Evolutionary conservation across 2,329 filamentous ascomycete genomes (phyloP).

Genomic region (Botrytis porri): DNA sequence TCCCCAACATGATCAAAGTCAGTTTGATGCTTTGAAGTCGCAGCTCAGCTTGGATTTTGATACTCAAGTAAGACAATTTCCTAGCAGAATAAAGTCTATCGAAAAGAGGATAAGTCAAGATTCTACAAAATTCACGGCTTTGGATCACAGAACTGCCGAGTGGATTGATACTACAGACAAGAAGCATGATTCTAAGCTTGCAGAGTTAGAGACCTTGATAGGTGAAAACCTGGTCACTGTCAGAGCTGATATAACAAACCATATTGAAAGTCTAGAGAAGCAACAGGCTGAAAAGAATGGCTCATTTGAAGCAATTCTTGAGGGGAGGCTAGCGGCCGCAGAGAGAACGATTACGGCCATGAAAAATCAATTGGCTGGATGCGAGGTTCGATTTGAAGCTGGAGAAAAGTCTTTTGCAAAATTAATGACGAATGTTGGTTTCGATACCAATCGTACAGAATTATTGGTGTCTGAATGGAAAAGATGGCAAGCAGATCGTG

Average conservation of each 20-base stretch:
- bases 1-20: not conserved
- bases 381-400: not conserved
- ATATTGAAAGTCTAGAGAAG: not conserved
- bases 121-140: slow-evolving; percentile 8
- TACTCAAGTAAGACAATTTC: not conserved
- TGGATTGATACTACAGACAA: slow-evolving; percentile 6
- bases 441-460: not conserved
- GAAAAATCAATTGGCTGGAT: not conserved
- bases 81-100: not conserved
- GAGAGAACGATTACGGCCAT: not conserved
- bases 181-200: not conserved
- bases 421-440: not conserved
- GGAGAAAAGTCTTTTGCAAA: not conserved
- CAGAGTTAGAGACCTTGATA: not conserved
- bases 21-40: not conserved
- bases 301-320: not conserved
- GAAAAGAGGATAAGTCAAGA: slow-evolving; percentile 1
- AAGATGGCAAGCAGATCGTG: not conserved
- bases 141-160: slow-evolving; percentile 15
- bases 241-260: not conserved
- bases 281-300: not conserved
- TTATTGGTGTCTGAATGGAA: not conserved
- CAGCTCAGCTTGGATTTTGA: slow-evolving; percentile 2
- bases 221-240: not conserved
- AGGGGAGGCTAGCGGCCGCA: not conserved